phyloP scores from a whole-genome alignment of 2,329 filamentous ascomycete genomes.

The Cercospora sojina region DNA sequence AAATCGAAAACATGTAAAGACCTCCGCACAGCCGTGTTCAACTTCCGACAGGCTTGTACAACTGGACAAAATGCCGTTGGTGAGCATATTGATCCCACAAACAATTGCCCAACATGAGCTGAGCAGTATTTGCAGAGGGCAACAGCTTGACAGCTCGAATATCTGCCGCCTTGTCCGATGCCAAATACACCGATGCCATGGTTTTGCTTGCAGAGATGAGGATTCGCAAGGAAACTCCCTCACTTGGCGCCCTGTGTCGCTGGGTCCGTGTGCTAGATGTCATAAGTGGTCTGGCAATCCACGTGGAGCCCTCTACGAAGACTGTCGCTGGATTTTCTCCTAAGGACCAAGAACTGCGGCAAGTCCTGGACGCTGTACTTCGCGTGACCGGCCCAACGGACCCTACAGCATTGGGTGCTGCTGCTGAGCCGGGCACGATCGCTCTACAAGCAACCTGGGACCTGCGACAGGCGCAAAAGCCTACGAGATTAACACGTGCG shows the following conservation, averaged over 20 bases:
- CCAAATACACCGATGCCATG: conserved; percentile 63
- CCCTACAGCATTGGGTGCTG: conserved; percentile 25
- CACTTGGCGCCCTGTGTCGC: conserved; percentile 66
- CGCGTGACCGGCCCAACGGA: conserved; percentile 64
- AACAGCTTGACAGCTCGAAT: conserved; percentile 66
- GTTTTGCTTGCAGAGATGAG: conserved; percentile 69
- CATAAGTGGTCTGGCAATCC: conserved; percentile 63
- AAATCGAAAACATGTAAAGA: conserved; percentile 69
- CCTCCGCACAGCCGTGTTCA: conserved; percentile 64
- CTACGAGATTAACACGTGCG: conserved; percentile 51
- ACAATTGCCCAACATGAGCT: not conserved
- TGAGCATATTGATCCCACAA: not conserved
- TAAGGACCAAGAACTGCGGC: conserved; percentile 57
- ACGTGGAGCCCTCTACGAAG: conserved; percentile 47
- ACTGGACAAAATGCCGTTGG: conserved; percentile 59
- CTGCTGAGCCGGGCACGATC: conserved; percentile 47
- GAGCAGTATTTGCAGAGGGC: conserved; percentile 46
- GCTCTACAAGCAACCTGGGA: conserved; percentile 63
- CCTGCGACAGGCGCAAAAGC: conserved; percentile 47
- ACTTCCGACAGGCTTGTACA: conserved; percentile 67
- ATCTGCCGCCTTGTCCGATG: conserved; percentile 64
- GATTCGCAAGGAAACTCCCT: conserved; percentile 63
- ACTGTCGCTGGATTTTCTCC: conserved; percentile 41
- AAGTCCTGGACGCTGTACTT: conserved; percentile 63
- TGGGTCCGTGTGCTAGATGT: conserved; percentile 72